Conservation (phyloP, 805 yeast genomes). For the Nakazawaea laoshanensis region DNA sequence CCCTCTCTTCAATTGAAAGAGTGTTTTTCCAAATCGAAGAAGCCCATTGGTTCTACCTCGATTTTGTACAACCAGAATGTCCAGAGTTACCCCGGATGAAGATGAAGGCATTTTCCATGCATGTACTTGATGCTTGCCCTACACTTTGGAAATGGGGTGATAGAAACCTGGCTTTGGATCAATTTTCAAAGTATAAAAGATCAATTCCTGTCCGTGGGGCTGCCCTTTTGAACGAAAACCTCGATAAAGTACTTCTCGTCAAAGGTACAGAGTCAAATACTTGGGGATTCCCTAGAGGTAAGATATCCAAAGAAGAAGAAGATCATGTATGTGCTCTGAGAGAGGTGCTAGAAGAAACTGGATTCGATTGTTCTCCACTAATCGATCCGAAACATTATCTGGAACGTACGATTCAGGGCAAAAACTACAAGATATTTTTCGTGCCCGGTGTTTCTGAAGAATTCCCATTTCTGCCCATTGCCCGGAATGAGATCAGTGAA, state of each 20-base stretch:
- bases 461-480: conserved; percentile 68
- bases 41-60: conserved; percentile 96
- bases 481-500: conserved; percentile 78
- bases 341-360: conserved; percentile 90
- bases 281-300: conserved; percentile 98
- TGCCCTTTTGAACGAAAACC: conserved; percentile 65
- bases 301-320: conserved; percentile 86
- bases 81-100: conserved; percentile 71
- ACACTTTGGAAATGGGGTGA: conserved; percentile 79
- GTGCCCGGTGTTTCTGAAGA: conserved; percentile 73
- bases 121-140: conserved; percentile 63
- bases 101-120: conserved; percentile 67
- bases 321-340: conserved; percentile 87
- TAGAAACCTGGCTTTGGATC: conserved; percentile 67
- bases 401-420: conserved; percentile 76
- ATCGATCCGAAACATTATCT: conserved; percentile 65
- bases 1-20: conserved; percentile 71
- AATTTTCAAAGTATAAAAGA: conserved; percentile 79
- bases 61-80: conserved; percentile 65
- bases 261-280: conserved; percentile 71
- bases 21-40: conserved; percentile 93
- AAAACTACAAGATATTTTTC: conserved; percentile 77
- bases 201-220: conserved; percentile 96
- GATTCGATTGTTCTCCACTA: conserved; percentile 69
- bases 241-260: conserved; percentile 70